Evolutionary conservation across 2,329 filamentous ascomycete genomes (phyloP), one percentile per base, ranked within the genome.

Genomic region (Coniella vitis): DNA sequence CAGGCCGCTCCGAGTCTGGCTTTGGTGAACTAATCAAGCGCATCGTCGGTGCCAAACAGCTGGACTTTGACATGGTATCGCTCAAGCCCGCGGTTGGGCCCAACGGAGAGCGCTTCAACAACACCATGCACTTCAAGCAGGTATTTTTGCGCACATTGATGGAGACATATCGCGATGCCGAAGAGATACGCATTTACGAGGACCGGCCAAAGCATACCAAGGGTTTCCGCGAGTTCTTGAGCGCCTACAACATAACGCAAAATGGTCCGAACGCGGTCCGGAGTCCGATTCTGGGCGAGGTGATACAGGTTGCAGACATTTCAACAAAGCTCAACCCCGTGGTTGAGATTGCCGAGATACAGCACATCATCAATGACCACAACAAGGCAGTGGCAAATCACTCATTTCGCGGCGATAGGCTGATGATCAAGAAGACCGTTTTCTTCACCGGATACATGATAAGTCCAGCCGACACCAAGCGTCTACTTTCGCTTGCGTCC

Each of bases 391-490:
- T 84, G 36, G 61, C 60, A 37, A 63, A 65, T 38, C 67, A 70
- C 49, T 68, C 39, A 58, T 52, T 58, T 14, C 66, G 65, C 21
- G 65, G 64, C 41, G 63, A 68, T 36, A 70, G 68, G 39, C 74
- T 93, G 52, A 76, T 79, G 57, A 88, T 98, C 63, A 89, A 87
- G 65, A 90, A 90, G 63, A 88, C 83, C 1, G 84, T 95, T 43
- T 89, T 90, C 66, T 96, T 91, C 68, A 96, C 93, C 1, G 89
- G 88, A 43, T 97, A 98, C 67, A 80, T 95, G 66, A 84, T 98
- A 56, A 75, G 75, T 36, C 73, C 81, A 41, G 72, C 78, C 21
- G 87, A 93, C 63, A 84, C 84, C 2, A 79, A 86, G 60, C 81
- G 78, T 48, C 73, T 97, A 34, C 77, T 87, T 48, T 76, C 78